These are phyloP conservation scores for Pelargonium cotyledonis DNA, from an alignment of 441 rosid species.

Conservation along the genomic window DNA sequence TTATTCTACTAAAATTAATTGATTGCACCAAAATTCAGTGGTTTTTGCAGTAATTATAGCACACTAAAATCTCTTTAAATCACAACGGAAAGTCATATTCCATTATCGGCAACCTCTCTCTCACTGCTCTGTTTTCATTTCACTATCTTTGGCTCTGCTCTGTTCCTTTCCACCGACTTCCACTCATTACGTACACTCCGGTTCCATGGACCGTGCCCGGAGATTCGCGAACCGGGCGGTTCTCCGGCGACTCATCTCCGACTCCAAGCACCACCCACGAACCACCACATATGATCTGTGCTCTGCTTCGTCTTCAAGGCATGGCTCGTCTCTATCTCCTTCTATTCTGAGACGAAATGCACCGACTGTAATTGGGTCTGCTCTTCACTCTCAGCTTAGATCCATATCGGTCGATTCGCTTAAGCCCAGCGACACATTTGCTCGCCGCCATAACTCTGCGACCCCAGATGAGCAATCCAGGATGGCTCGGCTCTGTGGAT, in stretches of 20 bases:
- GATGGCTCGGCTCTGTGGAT: conserved; percentile 72
- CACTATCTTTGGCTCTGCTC: not conserved
- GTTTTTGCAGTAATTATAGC: not conserved
- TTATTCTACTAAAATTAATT: not conserved
- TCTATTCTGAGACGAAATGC: conserved; percentile 14
- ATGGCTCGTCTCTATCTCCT: conserved; percentile 63
- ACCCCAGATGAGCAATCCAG: conserved; percentile 76
- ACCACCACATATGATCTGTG: conserved; percentile 29
- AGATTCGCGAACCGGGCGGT: conserved; percentile 69
- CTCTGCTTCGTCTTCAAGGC: conserved; percentile 44
- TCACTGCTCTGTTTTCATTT: not conserved
- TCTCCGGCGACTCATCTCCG: conserved; percentile 54
- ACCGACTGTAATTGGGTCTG: conserved; percentile 19
- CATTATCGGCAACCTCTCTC: not conserved
- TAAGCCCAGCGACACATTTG: conserved; percentile 64
- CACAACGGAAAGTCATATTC: not conserved
- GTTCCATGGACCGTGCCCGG: conserved; percentile 84
- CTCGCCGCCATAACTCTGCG: conserved; percentile 90
- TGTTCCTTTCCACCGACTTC: not conserved
- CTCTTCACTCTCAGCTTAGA: conserved; percentile 46
- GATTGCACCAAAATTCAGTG: not conserved
- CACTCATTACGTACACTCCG: too few relatives aligned
- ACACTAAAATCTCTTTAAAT: too few relatives aligned
- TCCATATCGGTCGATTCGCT: conserved; percentile 71
- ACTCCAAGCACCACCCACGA: conserved; percentile 41